Conservation (phyloP, 2,329 filamentous ascomycete genomes). For the Pezicula radicicola region DNA sequence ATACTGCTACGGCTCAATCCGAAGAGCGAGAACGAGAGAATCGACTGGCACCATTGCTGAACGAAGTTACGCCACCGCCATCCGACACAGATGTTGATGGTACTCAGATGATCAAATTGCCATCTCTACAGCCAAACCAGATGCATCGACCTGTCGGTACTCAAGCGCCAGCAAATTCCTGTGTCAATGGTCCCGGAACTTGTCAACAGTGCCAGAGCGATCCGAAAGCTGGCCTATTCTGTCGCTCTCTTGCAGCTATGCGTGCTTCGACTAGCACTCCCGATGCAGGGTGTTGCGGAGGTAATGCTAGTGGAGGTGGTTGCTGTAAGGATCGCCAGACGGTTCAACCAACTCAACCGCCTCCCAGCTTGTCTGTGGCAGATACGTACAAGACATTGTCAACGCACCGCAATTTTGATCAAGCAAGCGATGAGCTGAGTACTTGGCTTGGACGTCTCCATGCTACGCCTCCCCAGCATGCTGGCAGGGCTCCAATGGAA, state of each 20-base stretch:
- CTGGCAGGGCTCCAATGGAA: slow-evolving; percentile 59
- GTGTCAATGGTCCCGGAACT: slow-evolving; percentile 66
- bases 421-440: slow-evolving; percentile 70
- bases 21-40: slow-evolving; percentile 27
- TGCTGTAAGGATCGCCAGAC: slow-evolving; percentile 52
- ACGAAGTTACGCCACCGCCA: slow-evolving; percentile 48
- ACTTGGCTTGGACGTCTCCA: slow-evolving; percentile 73
- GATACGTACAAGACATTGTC: slow-evolving; percentile 77
- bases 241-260: slow-evolving; percentile 72
- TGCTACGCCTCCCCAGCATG: slow-evolving; percentile 43
- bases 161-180: slow-evolving; percentile 20
- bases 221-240: slow-evolving; percentile 79
- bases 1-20: slow-evolving; percentile 38
- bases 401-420: slow-evolving; percentile 72
- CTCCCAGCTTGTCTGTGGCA: slow-evolving; percentile 63
- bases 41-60: slow-evolving; percentile 40
- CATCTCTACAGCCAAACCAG: slow-evolving; percentile 34
- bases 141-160: slow-evolving; percentile 26
- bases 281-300: slow-evolving; percentile 58
- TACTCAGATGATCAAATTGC: slow-evolving; percentile 59
- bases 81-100: slow-evolving; percentile 53
- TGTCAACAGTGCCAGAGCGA: slow-evolving; percentile 77
- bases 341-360: slow-evolving; percentile 22
- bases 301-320: slow-evolving; percentile 54
- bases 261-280: slow-evolving; percentile 27